These are phyloP conservation scores for Candida hungchunana DNA, from an alignment of 805 yeast species.

Conservation along the genomic window DNA sequence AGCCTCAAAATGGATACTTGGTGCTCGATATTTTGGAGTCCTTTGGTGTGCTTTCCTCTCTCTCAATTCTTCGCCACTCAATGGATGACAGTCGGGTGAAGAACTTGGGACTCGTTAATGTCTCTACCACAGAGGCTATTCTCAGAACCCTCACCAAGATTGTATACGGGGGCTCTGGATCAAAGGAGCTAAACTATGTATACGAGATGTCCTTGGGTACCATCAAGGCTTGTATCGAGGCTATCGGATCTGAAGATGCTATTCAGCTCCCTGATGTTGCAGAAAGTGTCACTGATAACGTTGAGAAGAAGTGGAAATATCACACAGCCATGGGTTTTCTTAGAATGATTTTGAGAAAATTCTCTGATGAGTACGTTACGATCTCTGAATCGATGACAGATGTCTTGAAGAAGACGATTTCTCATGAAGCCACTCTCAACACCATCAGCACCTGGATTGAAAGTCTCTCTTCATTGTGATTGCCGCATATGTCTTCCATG, in stretches of 20 bases:
- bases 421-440: constrained; percentile 30
- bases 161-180: constrained; percentile 19
- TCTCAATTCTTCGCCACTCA: constrained; percentile 40
- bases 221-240: constrained; percentile 19
- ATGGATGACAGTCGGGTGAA: constrained; percentile 32
- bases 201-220: constrained; percentile 26
- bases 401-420: constrained; percentile 30
- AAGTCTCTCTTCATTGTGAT: constrained; percentile 24
- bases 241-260: constrained; percentile 22
- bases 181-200: constrained; percentile 27
- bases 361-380: constrained; percentile 38
- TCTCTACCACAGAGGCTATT: constrained; percentile 42
- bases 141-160: constrained; percentile 32
- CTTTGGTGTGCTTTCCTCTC: constrained; percentile 38
- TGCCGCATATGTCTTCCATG: too few species aligned
- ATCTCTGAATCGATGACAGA: constrained; percentile 31
- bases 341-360: constrained; percentile 38
- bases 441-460: constrained; percentile 31
- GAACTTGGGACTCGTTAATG: constrained; percentile 38
- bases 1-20: constrained; percentile 61
- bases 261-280: constrained; percentile 24
- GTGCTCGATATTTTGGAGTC: constrained; percentile 50
- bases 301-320: constrained; percentile 41
- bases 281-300: constrained; percentile 28
- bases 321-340: constrained; percentile 33